phyloP scores from a whole-genome alignment of 1,284 basidiomycete genomes.

The Xerocomus nothofagi region DNA sequence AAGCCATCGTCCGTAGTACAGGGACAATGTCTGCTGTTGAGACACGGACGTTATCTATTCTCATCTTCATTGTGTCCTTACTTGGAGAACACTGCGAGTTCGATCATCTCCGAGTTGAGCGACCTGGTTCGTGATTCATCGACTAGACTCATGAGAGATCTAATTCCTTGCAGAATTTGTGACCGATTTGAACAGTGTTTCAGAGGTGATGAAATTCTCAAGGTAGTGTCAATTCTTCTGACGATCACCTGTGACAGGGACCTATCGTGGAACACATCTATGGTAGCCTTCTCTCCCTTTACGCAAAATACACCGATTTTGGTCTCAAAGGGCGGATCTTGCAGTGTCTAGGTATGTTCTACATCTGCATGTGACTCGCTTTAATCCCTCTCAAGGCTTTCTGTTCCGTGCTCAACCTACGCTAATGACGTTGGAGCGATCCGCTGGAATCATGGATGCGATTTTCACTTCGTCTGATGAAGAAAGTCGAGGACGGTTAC shows the following conservation, averaged over 20 bases:
- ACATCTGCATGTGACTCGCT: not conserved
- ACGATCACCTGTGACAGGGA: constrained; percentile 42
- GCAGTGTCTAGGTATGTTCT: constrained; percentile 73
- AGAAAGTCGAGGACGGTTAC: constrained; percentile 70
- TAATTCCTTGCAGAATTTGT: constrained; percentile 44
- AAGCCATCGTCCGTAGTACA: constrained; percentile 43
- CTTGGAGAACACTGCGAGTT: constrained; percentile 89
- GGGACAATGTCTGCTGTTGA: constrained; percentile 38
- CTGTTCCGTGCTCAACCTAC: constrained; percentile 91
- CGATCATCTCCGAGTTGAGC: constrained; percentile 67
- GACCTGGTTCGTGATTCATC: constrained; percentile 44
- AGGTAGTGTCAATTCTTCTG: not conserved
- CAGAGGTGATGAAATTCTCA: constrained; percentile 43
- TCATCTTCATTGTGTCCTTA: constrained; percentile 81
- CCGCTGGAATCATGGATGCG: constrained; percentile 84
- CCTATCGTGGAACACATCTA: constrained; percentile 85
- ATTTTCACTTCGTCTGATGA: constrained; percentile 75
- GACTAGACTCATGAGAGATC: not conserved
- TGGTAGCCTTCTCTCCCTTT: constrained; percentile 65
- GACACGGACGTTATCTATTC: constrained; percentile 50
- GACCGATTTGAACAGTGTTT: constrained; percentile 59
- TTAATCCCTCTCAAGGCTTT: constrained; percentile 55
- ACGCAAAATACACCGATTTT: constrained; percentile 58
- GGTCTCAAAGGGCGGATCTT: constrained; percentile 64
- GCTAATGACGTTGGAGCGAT: constrained; percentile 78